Evolutionary conservation across 345 rosid species (phyloP).

Genomic region (Schrenkiella parvula): DNA sequence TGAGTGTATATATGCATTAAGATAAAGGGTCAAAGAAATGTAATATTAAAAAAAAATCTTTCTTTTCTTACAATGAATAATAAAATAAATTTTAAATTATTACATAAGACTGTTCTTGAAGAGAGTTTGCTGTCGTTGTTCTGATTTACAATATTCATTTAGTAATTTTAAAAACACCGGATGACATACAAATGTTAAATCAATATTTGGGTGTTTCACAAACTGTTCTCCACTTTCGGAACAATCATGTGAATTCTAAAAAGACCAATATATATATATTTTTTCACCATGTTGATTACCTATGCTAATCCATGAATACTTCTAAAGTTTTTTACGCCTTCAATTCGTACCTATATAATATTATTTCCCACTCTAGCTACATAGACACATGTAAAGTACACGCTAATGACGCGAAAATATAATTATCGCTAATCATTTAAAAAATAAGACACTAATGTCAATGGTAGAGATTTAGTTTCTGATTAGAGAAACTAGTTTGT

Average conservation of each 20-base stretch:
- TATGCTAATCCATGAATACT: background rate
- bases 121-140: background rate
- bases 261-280: background rate
- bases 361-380: background rate
- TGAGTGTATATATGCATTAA: background rate
- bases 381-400: slow-evolving; percentile 6
- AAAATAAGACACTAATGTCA: background rate
- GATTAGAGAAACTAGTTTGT: background rate
- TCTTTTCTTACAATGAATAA: background rate
- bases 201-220: background rate
- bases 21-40: background rate
- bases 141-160: background rate
- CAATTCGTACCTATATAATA: background rate
- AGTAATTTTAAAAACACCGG: background rate
- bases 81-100: background rate
- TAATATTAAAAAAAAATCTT: background rate
- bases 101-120: background rate
- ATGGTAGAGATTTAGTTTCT: background rate
- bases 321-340: background rate
- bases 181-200: background rate
- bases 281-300: background rate
- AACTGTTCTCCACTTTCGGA: background rate
- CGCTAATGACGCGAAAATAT: background rate
- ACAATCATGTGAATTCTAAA: background rate
- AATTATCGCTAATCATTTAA: background rate